These are phyloP conservation scores for Stagonosporopsis rhizophila DNA, from an alignment of 2,329 filamentous ascomycete species.

Conservation along the genomic window DNA sequence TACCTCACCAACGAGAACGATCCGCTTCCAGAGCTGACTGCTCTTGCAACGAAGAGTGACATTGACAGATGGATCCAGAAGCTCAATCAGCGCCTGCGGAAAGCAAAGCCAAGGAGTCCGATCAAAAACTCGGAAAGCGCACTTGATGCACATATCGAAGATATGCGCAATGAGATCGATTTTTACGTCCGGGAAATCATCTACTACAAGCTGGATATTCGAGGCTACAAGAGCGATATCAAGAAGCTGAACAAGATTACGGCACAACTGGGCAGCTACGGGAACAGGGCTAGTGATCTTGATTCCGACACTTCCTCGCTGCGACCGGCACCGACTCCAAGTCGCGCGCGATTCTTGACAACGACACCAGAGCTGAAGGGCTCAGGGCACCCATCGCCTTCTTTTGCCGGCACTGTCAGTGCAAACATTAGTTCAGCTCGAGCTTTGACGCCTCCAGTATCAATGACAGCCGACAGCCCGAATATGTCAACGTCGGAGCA, in stretches of 20 bases:
- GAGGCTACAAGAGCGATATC: conserved; percentile 53
- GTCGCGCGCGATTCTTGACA: conserved; percentile 25
- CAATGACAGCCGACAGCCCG: conserved; percentile 2
- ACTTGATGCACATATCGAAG: conserved; percentile 28
- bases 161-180: conserved; percentile 50
- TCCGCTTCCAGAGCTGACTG: conserved; percentile 37
- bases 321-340: conserved; percentile 34
- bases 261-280: conserved; percentile 32
- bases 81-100: conserved; percentile 43
- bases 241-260: conserved; percentile 44
- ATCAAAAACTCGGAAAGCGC: conserved; percentile 7
- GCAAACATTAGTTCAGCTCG: conserved; percentile 7
- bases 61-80: conserved; percentile 46
- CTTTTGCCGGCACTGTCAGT: conserved; percentile 7
- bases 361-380: conserved; percentile 29
- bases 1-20: conserved; percentile 29
- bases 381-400: conserved; percentile 10
- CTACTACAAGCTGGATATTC: conserved; percentile 58
- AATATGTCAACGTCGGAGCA: neutral
- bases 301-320: conserved; percentile 40
- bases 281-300: conserved; percentile 32
- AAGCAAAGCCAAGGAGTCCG: conserved; percentile 25
- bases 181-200: conserved; percentile 58
- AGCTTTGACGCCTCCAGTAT: conserved; percentile 8
- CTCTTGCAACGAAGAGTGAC: conserved; percentile 42